A percentile compares a stretch with the other conserved stretches of the same genome.
Conservation (phyloP, 2,329 filamentous ascomycete species). For the Colletotrichum shisoi region DNA sequence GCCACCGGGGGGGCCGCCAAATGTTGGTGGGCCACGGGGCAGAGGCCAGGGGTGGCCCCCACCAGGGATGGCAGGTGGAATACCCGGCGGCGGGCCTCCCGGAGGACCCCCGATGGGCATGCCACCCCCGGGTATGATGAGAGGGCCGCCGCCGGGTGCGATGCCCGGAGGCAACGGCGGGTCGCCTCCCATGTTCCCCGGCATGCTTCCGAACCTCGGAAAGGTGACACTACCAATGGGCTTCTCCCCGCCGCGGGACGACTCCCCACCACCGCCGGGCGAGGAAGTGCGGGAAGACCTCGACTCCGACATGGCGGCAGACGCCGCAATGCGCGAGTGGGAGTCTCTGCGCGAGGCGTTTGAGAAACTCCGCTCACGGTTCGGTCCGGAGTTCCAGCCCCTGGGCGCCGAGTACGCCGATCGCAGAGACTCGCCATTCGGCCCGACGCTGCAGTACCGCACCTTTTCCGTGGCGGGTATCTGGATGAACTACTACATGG, state of each 20-base stretch:
- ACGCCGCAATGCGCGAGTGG: conserved; percentile 81
- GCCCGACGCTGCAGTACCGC: conserved; percentile 79
- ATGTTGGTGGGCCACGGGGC: conserved; percentile 16
- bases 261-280: conserved; percentile 53
- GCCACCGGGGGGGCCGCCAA: conserved; percentile 47
- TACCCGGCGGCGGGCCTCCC: conserved; percentile 20
- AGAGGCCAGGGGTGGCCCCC: conserved; percentile 26
- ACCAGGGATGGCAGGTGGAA: conserved; percentile 25
- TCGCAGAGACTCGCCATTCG: conserved; percentile 76
- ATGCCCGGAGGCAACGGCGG: conserved; percentile 43
- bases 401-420: conserved; percentile 71
- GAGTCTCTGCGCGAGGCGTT: conserved; percentile 76
- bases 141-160: conserved; percentile 28
- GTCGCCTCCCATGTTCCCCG: conserved; percentile 60
- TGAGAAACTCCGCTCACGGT: conserved; percentile 67
- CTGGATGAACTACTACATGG: conserved; percentile 88
- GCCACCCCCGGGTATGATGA: conserved; percentile 18
- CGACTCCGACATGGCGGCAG: conserved; percentile 70
- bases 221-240: conserved; percentile 62
- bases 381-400: conserved; percentile 79
- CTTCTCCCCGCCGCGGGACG: conserved; percentile 60
- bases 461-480: conserved; percentile 87
- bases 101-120: conserved; percentile 17
- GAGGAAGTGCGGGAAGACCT: conserved; percentile 56
- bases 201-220: conserved; percentile 63